Evolutionary conservation across 225 moss, liverwort and hornwort species (phyloP).

Genomic region (Pleurozium schreberi): DNA sequence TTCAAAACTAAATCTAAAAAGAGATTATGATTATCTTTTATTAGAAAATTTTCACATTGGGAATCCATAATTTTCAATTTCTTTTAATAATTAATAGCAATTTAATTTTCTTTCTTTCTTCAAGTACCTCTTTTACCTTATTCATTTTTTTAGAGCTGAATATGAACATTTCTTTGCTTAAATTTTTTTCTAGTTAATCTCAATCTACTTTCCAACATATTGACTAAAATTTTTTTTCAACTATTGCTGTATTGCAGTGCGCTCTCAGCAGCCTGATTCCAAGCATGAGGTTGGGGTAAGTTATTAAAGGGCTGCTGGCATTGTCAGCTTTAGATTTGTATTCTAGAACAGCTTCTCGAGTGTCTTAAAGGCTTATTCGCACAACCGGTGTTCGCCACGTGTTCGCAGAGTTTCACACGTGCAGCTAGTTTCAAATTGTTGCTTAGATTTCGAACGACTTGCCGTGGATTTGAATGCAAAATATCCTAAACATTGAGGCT

Average conservation of each 20-base stretch:
- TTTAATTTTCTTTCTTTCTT: too few relatives aligned
- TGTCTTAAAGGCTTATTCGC: background rate
- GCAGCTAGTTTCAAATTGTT: background rate
- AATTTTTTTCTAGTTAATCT: too few relatives aligned
- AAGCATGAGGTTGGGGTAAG: constrained; percentile 34
- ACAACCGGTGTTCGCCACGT: background rate
- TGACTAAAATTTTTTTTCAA: too few relatives aligned
- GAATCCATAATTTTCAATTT: too few relatives aligned
- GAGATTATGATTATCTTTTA: too few relatives aligned
- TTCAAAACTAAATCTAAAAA: too few relatives aligned
- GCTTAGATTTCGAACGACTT: background rate
- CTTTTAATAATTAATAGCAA: too few relatives aligned
- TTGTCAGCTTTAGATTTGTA: background rate
- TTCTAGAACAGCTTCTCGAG: background rate
- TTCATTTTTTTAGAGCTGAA: too few relatives aligned
- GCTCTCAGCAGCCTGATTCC: constrained; percentile 8
- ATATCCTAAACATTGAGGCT: background rate
- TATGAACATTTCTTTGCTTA: too few relatives aligned
- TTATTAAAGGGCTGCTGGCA: background rate
- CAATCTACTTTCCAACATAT: too few relatives aligned
- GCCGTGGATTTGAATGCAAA: background rate
- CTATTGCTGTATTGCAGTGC: constrained; percentile 18
- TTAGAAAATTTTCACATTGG: too few relatives aligned
- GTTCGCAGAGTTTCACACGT: background rate
- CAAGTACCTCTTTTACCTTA: too few relatives aligned